Percentiles rank a stretch among this genome's conserved stretches.
These are phyloP conservation scores for Ceratobasidium theobromae DNA, from an alignment of 1,284 basidiomycete species.

Conservation along the genomic window DNA sequence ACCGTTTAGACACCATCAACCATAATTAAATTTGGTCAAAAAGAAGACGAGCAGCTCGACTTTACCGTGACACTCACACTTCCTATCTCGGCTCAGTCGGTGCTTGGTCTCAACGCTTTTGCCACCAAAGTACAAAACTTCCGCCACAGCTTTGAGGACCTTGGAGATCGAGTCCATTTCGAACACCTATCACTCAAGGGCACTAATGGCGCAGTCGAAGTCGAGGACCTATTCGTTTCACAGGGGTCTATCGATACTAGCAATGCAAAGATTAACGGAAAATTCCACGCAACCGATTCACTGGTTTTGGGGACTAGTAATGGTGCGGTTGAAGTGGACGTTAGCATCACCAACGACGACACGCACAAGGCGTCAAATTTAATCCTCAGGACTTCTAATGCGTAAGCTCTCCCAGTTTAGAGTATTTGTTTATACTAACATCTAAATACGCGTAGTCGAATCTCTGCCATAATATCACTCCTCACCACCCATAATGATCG, in stretches of 20 bases:
- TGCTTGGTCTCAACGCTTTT: conserved; percentile 16
- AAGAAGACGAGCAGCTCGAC: background rate
- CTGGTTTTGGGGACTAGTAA: conserved; percentile 31
- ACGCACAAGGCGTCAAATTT: conserved; percentile 23
- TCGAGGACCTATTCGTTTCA: background rate
- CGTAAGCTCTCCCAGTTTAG: background rate
- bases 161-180: conserved; percentile 27
- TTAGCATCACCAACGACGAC: conserved; percentile 25
- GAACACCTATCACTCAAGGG: conserved; percentile 19
- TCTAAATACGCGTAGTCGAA: background rate
- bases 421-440: background rate
- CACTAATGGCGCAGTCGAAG: conserved; percentile 15
- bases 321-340: conserved; percentile 26
- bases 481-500: conserved; percentile 27
- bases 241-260: conserved; percentile 27
- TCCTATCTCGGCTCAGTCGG: conserved; percentile 7
- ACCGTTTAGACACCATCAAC: conserved; percentile 5
- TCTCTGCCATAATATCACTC: conserved; percentile 7
- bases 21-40: background rate
- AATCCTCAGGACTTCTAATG: background rate
- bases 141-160: conserved; percentile 27
- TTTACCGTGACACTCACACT: conserved; percentile 32
- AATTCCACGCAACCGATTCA: conserved; percentile 22
- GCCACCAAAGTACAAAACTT: conserved; percentile 31
- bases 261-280: conserved; percentile 29